Percentiles rank a stretch among this genome's conserved stretches.
Evolutionary conservation across 306 rosid genomes (phyloP).

Genomic region (Prunus padus): DNA sequence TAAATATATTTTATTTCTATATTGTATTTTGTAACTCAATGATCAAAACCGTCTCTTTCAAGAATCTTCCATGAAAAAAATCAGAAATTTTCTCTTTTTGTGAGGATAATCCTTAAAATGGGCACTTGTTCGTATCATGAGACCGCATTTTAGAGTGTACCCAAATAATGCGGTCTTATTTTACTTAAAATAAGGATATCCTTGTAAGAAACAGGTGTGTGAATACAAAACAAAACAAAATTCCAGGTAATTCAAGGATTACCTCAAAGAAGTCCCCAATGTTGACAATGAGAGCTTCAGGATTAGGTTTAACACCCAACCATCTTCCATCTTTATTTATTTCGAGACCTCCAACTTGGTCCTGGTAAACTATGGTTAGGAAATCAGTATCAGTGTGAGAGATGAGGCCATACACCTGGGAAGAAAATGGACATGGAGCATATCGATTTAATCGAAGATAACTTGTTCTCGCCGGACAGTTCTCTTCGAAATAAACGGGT

Average conservation of each 20-base stretch:
- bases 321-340: constrained; percentile 25
- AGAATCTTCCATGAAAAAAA: too few relatives aligned
- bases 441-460: constrained; percentile 65
- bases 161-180: too few relatives aligned
- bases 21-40: too few relatives aligned
- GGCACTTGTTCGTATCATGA: too few relatives aligned
- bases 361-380: constrained; percentile 28
- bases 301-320: constrained; percentile 32
- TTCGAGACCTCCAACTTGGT: constrained; percentile 33
- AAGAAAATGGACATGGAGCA: constrained; percentile 59
- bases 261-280: constrained; percentile 85
- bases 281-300: constrained; percentile 44
- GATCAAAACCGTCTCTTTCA: too few relatives aligned
- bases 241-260: background rate
- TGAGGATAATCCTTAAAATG: too few relatives aligned
- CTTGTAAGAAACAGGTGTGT: background rate
- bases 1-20: too few relatives aligned
- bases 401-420: constrained; percentile 50
- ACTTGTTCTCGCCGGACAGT: constrained; percentile 41
- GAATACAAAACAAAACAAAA: background rate
- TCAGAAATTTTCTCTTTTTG: too few relatives aligned
- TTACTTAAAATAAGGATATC: background rate
- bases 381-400: constrained; percentile 65
- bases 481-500: constrained; percentile 44
- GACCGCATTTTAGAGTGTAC: too few relatives aligned